Conservation (phyloP, 1,139 yeast species). For the Pneumocystis sp. region DNA sequence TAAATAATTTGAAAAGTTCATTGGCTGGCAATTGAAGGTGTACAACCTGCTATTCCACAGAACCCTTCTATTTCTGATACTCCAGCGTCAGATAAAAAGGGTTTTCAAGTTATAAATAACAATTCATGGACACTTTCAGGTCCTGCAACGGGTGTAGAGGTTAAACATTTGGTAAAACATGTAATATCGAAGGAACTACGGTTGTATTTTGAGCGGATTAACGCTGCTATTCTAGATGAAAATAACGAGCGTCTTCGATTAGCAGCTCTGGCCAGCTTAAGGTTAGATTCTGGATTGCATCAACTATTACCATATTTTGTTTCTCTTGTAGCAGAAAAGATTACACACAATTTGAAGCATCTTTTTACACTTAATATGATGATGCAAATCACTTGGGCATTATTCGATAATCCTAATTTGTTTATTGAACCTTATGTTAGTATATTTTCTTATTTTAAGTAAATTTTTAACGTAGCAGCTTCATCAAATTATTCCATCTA, state of each 20-base stretch:
- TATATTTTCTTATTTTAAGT: neutral
- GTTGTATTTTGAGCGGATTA: conserved; percentile 80
- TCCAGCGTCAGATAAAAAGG: conserved; percentile 29
- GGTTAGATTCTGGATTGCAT: conserved; percentile 90
- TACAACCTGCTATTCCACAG: conserved; percentile 94
- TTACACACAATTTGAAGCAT: conserved; percentile 72
- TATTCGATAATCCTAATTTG: conserved; percentile 69
- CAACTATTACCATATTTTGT: conserved; percentile 93
- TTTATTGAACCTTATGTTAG: conserved; percentile 70
- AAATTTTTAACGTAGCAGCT: conserved; percentile 26
- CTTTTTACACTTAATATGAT: conserved; percentile 65
- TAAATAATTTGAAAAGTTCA: conserved; percentile 38
- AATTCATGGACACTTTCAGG: conserved; percentile 15
- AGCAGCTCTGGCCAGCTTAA: conserved; percentile 71
- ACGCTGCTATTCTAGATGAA: conserved; percentile 56
- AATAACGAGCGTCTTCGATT: conserved; percentile 35
- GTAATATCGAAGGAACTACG: conserved; percentile 88
- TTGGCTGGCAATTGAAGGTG: conserved; percentile 98
- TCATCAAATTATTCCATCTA: conserved; percentile 92
- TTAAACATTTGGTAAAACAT: conserved; percentile 91
- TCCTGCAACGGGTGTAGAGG: conserved; percentile 46
- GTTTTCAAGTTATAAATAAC: conserved; percentile 21
- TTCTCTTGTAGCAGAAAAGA: conserved; percentile 90
- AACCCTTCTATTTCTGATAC: conserved; percentile 67
- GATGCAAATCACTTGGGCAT: conserved; percentile 77